Evolutionary conservation across 1,284 basidiomycete genomes (phyloP).

Genomic region (Leccinum insolens): DNA sequence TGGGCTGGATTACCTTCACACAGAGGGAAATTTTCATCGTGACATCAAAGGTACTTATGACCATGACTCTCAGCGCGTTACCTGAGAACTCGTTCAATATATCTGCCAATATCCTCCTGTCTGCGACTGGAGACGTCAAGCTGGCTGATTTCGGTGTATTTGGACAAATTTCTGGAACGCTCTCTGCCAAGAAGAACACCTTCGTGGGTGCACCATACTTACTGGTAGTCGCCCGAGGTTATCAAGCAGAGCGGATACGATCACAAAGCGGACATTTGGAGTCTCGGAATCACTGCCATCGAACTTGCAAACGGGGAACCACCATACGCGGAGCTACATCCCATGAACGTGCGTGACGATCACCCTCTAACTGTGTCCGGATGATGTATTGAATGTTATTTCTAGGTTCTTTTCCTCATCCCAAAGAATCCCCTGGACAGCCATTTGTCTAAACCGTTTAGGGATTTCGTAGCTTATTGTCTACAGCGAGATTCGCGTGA

Average conservation of each 20-base stretch:
- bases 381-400: constrained; percentile 5
- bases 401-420: constrained; percentile 92
- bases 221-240: constrained; percentile 84
- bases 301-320: constrained; percentile 98
- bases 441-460: constrained; percentile 89
- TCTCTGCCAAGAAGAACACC: constrained; percentile 98
- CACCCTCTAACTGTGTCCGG: not conserved
- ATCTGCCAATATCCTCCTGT: constrained; percentile 96
- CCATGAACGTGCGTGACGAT: constrained; percentile 82
- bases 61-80: not conserved
- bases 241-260: constrained; percentile 99
- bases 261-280: constrained; percentile 99
- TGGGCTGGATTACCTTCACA: constrained; percentile 94
- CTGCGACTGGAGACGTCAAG: constrained; percentile 95
- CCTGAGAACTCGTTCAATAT: constrained; percentile 12
- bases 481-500: constrained; percentile 93
- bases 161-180: constrained; percentile 94
- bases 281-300: constrained; percentile 94
- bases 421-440: constrained; percentile 94
- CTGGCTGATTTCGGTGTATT: constrained; percentile 99
- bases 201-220: constrained; percentile 96
- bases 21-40: constrained; percentile 94
- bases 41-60: constrained; percentile 87
- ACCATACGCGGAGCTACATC: constrained; percentile 96
- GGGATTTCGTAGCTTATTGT: constrained; percentile 93